Evolutionary conservation across 306 rosid species (phyloP).

Genomic region (Cucurbita argyrosperma): DNA sequence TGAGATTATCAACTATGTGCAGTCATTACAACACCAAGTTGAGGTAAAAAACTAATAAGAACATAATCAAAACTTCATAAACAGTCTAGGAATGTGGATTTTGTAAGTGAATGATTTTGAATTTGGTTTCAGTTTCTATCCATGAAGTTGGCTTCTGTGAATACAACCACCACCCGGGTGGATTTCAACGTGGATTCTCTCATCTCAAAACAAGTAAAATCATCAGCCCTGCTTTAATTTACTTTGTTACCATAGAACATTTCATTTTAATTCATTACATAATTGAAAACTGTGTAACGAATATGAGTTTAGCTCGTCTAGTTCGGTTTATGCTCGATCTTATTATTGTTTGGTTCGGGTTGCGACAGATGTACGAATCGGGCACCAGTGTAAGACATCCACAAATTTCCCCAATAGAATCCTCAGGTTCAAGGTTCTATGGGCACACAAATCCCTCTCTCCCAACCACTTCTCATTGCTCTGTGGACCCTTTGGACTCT

Average conservation of each 20-base stretch:
- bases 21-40: slow-evolving; percentile 93
- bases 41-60: slow-evolving; percentile 31
- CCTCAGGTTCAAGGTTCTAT: slow-evolving; percentile 52
- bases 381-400: slow-evolving; percentile 37
- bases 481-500: slow-evolving; percentile 52
- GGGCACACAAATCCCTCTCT: slow-evolving; percentile 45
- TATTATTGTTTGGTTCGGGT: neutral
- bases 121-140: slow-evolving; percentile 53
- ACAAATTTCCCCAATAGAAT: slow-evolving; percentile 49
- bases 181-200: slow-evolving; percentile 52
- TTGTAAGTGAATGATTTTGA: neutral
- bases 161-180: slow-evolving; percentile 38
- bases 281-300: too few species aligned
- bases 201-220: slow-evolving; percentile 63
- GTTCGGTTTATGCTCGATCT: too few species aligned
- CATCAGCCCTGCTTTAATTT: too few species aligned
- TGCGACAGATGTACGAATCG: slow-evolving; percentile 54
- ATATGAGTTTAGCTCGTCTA: too few species aligned
- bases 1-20: slow-evolving; percentile 93
- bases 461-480: slow-evolving; percentile 22
- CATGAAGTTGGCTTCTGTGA: slow-evolving; percentile 85
- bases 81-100: neutral
- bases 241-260: too few species aligned
- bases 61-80: neutral
- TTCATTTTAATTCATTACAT: too few species aligned